Base-by-base conservation (phyloP, 768 basidiomycete genomes). In the Mycena rosella region DNA sequence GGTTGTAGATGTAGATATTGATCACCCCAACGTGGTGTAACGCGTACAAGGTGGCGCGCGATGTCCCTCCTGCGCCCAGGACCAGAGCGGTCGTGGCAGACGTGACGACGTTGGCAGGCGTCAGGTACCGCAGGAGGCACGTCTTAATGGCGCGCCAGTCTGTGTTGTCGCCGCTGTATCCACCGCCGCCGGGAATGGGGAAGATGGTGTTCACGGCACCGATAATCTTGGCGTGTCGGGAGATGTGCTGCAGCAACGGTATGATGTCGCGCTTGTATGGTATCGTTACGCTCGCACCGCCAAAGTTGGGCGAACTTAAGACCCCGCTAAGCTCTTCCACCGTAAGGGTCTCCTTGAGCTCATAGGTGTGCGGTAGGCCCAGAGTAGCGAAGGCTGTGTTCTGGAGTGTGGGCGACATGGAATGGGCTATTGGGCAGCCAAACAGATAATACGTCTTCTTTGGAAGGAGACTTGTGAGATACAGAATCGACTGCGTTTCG, bases 271-370 rank as follows among this genome's bases (percentile, higher is more conserved):
- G 80, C 78, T 94, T 93, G 82, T 90, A 87, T 13, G 93, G 93
- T 67, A 94, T 93, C 20, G 93, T 95, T 45, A 94, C 91, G 27
- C 89, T 91, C n/a, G 92, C 93, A 1, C 93, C 93, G 6, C 93
- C 93, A 72, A 94, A 94, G 20, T 84, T 82, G 0, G 84, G 78
- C 0, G 81, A 77, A 7, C 76, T 72, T 18, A 94, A 78, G 17
- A 87, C 79, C 2, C 78, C 75, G 67, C 77, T 78, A 34, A 92
- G 75, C 62, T 83, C 82, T 4, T 85, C 82, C 7, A 91, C 82
- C 4, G 78, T 73, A 5, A 76, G 74, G 0, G 88, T 87, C 79
- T 94, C 91, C 55, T 88, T 79, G 38, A 88, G 76, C 42, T 78
- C 82, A 74, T 94, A 95, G 20, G 75, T 74, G 74, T 94, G 87